phyloP scores from a whole-genome alignment of 1,284 basidiomycete species.

The Mycosarcoma maydis region DNA sequence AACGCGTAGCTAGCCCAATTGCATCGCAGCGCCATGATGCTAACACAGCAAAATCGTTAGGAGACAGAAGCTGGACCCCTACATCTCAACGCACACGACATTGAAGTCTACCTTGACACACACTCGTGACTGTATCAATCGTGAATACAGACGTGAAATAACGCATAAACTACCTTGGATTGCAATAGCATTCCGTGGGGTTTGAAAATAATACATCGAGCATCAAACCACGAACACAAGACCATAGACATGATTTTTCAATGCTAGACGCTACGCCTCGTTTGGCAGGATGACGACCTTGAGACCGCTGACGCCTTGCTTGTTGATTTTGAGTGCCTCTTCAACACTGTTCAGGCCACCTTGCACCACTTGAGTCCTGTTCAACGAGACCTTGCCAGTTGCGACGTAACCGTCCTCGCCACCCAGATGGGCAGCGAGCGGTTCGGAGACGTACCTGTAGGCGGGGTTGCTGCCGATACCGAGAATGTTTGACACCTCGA shows the following conservation, averaged over 20 bases:
- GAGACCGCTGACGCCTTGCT: conserved; percentile 47
- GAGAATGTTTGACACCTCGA: conserved; percentile 16
- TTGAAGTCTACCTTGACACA: background rate
- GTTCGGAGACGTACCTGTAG: conserved; percentile 28
- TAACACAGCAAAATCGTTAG: too few species aligned
- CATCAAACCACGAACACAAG: too few species aligned
- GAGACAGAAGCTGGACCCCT: conserved; percentile 28
- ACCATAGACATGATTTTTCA: too few species aligned
- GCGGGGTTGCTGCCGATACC: conserved; percentile 30
- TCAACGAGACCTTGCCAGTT: conserved; percentile 33
- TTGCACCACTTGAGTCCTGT: conserved; percentile 35
- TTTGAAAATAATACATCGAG: too few species aligned
- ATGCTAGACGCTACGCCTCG: conserved; percentile 9
- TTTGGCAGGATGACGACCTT: conserved; percentile 50
- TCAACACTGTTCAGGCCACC: conserved; percentile 45
- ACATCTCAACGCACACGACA: conserved; percentile 14
- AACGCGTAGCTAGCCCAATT: background rate
- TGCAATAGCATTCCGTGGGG: too few species aligned
- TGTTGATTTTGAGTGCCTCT: conserved; percentile 46
- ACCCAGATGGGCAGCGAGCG: conserved; percentile 36
- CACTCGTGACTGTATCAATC: background rate
- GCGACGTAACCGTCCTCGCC: conserved; percentile 51
- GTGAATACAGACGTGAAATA: too few species aligned
- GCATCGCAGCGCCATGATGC: background rate
- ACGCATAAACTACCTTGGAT: too few species aligned